Evolutionary conservation across 2,329 filamentous ascomycete genomes (phyloP), one percentile per base, ranked within the genome.

Genomic region (Apiospora marii): DNA sequence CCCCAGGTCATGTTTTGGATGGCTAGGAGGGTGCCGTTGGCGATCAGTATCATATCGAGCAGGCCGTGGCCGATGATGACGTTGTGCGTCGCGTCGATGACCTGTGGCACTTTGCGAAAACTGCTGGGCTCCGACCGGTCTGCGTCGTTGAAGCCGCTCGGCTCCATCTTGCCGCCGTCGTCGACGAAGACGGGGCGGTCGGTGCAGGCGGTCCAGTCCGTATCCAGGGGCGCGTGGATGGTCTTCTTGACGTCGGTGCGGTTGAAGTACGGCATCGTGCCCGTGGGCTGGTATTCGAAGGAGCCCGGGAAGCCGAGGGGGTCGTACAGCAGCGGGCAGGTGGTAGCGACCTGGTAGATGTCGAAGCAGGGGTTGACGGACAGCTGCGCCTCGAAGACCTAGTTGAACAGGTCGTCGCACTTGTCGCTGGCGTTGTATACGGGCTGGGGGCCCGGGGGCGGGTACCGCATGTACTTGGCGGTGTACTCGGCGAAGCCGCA

Each of bases 1-100:
- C 90, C 89, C 90, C 91, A 96, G 0, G 92, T 95, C 91, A 95
- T 94, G 83, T 95, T 95, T 79, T 96, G 93, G 73, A 95, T 91
- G 0, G 88, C 87, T 8, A 94, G 84, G 1, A 96, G 85, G 0
- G 92, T 92, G 22, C 93, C 93, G 79, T 93, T 92, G 77, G 87
- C 85, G 34, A 92, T 84, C 13, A 94, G 86, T 73, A 93, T 87
- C 78, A 88, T 93, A 82, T 95, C 94, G 14, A 92, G 86, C 68
- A 88, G 84, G 14, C 93, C 94, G 78, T 95, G 93, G 3, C 87
- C 92, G 77, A 96, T 90, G 76, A 96, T 87, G 12, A 94, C 93
- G 74, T 92, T 91, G 67, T 92, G 87, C 1, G 92, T 93, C 44
- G 86, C 85, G 77, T 96, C 93, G 74, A 96, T 94, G 48, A 96